Conservation (phyloP, 257 asterid species). For the Fraxinus pennsylvanica region DNA sequence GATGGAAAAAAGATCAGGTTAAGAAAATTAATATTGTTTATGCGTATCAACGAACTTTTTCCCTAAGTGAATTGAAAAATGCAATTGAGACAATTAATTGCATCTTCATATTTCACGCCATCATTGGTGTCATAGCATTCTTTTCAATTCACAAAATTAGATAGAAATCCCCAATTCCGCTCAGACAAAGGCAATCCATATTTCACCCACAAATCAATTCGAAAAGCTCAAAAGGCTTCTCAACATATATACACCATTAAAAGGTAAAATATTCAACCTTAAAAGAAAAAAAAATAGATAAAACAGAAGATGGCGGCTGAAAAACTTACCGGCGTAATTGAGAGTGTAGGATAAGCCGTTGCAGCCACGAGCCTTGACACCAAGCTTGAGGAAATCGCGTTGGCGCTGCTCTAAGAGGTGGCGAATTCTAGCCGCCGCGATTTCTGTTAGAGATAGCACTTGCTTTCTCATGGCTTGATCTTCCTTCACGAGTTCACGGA, state of each 20-base stretch:
- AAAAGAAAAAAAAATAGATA: background rate
- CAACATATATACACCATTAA: background rate
- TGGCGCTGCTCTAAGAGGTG: conserved; percentile 79
- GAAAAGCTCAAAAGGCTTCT: background rate
- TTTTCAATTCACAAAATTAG: background rate
- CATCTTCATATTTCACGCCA: background rate
- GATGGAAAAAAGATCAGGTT: background rate
- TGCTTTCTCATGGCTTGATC: conserved; percentile 68
- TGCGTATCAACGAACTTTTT: background rate
- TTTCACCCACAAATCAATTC: background rate
- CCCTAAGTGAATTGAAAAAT: background rate
- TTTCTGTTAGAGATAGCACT: conserved; percentile 69
- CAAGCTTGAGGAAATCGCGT: conserved; percentile 87
- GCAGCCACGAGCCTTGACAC: conserved; percentile 98
- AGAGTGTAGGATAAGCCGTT: conserved; percentile 98
- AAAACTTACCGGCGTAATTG: conserved; percentile 73
- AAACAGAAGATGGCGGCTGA: background rate
- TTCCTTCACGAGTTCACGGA: conserved; percentile 13
- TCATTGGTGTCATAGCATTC: background rate
- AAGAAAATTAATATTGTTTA: background rate
- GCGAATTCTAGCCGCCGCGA: conserved; percentile 78
- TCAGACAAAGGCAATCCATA: background rate
- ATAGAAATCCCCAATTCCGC: background rate
- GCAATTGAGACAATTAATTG: background rate
- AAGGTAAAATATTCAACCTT: too few relatives aligned